Evolutionary conservation across 805 yeast species (phyloP).

Genomic region (Saturnispora sanitii): DNA sequence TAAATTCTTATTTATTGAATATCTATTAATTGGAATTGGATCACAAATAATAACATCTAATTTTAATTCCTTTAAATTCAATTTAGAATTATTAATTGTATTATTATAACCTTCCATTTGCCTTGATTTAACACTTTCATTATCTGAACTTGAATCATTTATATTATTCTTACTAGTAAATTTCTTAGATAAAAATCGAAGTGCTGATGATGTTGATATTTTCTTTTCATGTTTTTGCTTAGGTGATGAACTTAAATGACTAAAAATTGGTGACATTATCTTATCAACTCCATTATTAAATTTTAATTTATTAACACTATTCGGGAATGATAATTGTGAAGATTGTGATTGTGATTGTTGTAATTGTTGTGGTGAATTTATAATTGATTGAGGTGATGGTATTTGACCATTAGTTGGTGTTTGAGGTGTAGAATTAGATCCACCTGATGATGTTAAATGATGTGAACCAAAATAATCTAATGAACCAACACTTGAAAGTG

Average conservation of each 20-base stretch:
- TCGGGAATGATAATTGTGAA: not conserved
- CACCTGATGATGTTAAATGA: conserved; percentile 15
- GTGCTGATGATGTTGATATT: conserved; percentile 16
- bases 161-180: conserved; percentile 10
- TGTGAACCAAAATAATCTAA: conserved; percentile 28
- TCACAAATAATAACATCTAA: conserved; percentile 71
- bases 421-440: conserved; percentile 17
- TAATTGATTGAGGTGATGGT: not conserved
- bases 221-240: not conserved
- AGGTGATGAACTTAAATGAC: conserved; percentile 20
- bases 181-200: conserved; percentile 20
- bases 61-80: conserved; percentile 16
- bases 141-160: conserved; percentile 53
- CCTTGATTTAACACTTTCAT: too few species aligned
- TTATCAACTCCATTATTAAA: conserved; percentile 3
- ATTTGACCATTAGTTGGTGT: conserved; percentile 20
- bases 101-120: too few species aligned
- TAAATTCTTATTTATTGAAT: conserved; percentile 51
- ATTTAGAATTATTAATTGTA: too few species aligned
- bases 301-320: conserved; percentile 3
- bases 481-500: conserved; percentile 35
- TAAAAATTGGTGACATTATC: conserved; percentile 14
- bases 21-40: conserved; percentile 75
- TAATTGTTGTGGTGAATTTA: not conserved
- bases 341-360: not conserved